Conservation (phyloP, 192 early-diverging fungal species). For the Cetraspora pellucida region DNA sequence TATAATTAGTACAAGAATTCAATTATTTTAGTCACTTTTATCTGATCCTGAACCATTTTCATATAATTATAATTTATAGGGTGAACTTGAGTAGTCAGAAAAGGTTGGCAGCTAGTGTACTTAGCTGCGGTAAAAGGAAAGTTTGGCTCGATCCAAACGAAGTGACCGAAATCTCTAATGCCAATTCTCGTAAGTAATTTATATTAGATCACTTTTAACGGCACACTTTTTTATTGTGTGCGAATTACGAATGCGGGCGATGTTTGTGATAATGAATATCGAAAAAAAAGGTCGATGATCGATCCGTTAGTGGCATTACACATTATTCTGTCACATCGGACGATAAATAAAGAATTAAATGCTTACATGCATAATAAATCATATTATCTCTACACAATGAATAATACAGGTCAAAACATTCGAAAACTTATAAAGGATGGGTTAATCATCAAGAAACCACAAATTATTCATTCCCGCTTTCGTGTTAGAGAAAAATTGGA, state of each 20-base stretch:
- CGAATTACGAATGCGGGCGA: neutral
- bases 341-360: no score
- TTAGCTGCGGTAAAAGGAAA: constrained; percentile 98
- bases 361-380: no score
- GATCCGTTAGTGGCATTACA: neutral
- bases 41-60: no score
- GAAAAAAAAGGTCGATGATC: neutral
- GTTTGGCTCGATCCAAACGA: constrained; percentile 99
- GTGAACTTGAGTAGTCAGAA: constrained; percentile 86
- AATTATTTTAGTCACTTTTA: no score
- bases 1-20: no score
- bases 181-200: constrained; percentile 90
- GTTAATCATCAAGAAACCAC: constrained; percentile 93
- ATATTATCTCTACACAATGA: neutral
- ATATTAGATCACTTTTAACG: no score
- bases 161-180: constrained; percentile 90
- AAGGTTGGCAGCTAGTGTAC: constrained; percentile 93
- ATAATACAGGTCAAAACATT: constrained; percentile 80
- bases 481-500: constrained; percentile 87
- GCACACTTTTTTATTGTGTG: no score
- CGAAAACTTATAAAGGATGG: constrained; percentile 98
- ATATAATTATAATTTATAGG: no score
- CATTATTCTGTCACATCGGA: neutral
- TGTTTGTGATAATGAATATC: neutral
- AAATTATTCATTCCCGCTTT: constrained; percentile 86